phyloP scores from a whole-genome alignment of 2,329 filamentous ascomycete genomes.

The Neopestalotiopsis clavispora region DNA sequence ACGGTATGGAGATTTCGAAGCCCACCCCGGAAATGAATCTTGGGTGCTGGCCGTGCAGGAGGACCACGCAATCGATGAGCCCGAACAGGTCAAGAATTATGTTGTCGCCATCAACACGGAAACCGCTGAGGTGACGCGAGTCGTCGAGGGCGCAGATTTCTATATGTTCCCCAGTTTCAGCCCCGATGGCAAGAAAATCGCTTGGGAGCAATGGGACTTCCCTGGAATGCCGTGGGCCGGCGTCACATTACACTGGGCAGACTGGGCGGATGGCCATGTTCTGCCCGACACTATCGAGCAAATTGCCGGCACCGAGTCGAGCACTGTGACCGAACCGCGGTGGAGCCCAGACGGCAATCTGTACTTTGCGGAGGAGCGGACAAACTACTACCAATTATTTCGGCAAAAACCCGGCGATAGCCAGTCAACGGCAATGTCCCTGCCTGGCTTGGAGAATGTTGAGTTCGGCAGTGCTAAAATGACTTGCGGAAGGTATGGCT shows the following conservation, averaged over 20 bases:
- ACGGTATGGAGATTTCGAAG: constrained; percentile 53
- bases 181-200: constrained; percentile 47
- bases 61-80: constrained; percentile 46
- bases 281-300: constrained; percentile 34
- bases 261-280: constrained; percentile 41
- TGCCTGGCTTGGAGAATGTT: constrained; percentile 22
- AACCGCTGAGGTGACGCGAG: constrained; percentile 44
- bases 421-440: neutral
- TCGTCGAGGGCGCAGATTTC: constrained; percentile 54
- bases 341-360: constrained; percentile 55
- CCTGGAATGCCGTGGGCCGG: constrained; percentile 58
- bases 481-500: constrained; percentile 25
- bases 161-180: constrained; percentile 56
- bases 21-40: constrained; percentile 36
- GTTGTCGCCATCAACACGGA: constrained; percentile 45
- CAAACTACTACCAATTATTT: constrained; percentile 53
- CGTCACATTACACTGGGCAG: constrained; percentile 47
- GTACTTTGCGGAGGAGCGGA: constrained; percentile 52
- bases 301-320: constrained; percentile 46
- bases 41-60: constrained; percentile 59
- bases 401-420: constrained; percentile 37
- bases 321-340: constrained; percentile 53
- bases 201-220: constrained; percentile 61
- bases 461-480: constrained; percentile 36
- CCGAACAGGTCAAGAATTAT: constrained; percentile 40